A percentile compares a stretch with the other conserved stretches of the same genome.
These are phyloP conservation scores for Solanum pennellii DNA, from an alignment of 257 asterid genomes.

Conservation along the genomic window DNA sequence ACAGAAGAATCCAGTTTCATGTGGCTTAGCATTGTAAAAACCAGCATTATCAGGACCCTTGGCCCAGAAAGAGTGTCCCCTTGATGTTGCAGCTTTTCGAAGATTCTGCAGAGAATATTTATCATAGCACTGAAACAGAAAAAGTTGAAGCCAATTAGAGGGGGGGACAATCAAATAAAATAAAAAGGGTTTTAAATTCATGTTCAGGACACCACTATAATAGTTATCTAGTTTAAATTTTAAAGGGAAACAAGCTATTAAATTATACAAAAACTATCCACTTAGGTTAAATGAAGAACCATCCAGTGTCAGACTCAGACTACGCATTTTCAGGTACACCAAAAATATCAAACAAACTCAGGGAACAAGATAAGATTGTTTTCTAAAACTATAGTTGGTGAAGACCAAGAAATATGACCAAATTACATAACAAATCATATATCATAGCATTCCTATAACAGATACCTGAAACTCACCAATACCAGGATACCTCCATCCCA, in stretches of 20 bases:
- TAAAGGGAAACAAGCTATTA: not conserved
- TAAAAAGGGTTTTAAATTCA: not conserved
- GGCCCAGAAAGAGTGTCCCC: constrained; percentile 64
- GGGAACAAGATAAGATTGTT: not conserved
- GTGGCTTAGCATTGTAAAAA: constrained; percentile 52
- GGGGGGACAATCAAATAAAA: not conserved
- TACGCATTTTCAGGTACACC: not conserved
- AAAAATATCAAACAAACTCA: not conserved
- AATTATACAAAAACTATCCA: not conserved
- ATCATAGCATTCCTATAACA: not conserved
- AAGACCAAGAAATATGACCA: not conserved
- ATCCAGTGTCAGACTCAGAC: not conserved
- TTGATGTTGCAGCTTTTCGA: constrained; percentile 47
- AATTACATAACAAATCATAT: not conserved
- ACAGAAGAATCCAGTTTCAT: constrained; percentile 63
- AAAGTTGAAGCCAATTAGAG: not conserved
- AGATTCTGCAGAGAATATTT: constrained; percentile 48
- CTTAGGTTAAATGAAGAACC: not conserved
- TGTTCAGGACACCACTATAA: not conserved
- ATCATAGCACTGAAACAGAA: constrained; percentile 44
- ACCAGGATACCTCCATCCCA: constrained; percentile 87
- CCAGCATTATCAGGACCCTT: constrained; percentile 68
- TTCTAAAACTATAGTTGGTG: not conserved
- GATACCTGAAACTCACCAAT: constrained; percentile 85
- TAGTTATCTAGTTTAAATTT: not conserved